Evolutionary conservation across 1,284 basidiomycete genomes (phyloP), one percentile per base, ranked within the genome.

Genomic region (Heterobasidion occidentale): DNA sequence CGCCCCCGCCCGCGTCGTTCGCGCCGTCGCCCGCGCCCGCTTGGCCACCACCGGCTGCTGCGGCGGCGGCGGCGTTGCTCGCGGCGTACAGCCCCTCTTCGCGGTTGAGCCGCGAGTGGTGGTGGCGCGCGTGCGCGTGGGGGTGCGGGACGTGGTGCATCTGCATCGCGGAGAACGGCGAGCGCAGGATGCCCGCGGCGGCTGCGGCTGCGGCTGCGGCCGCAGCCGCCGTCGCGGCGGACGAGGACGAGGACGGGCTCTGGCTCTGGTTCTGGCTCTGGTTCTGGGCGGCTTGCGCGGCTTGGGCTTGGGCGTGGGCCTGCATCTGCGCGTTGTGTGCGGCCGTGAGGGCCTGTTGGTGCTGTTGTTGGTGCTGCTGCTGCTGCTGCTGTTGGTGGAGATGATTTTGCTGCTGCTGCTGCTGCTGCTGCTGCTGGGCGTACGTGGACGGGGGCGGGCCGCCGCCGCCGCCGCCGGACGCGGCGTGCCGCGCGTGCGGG

Each of bases 121-220:
- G 86, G 61, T 86, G 83, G 35, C 84, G 77, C 0, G 85, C 81
- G 62, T 89, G 86, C 0, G 85, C 84, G 58, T 88, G 86, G 1
- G 86, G 85, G 61, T 88, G 86, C 0, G 86, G 84, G 51, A 88
- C 84, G 61, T 88, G 86, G 63, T 88, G 86, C 82, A 89, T 84
- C 63, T 78, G 75, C 54, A 71, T 63, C 12, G 66, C 64, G 15
- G 69, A 70, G 64, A 84, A 86, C 11, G 83, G 78, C 15, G 79
- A 70, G 52, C 75, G 79, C 27, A 86, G 70, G 2, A 76, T 70
- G 36, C 79, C 59, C 9, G 64, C 49, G 17, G 63, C 45, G 15
- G 62, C 52, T 59, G 62, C n/a, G 11, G 7, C 12, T 3, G 11
- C n/a, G n/a, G n/a, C 38, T 11, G 11, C 12, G 3, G n/a, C 38